Percentiles rank a stretch among this genome's conserved stretches.
Conservation (phyloP, 2,329 filamentous ascomycete species). For the Pseudogymnoascus sp. region DNA sequence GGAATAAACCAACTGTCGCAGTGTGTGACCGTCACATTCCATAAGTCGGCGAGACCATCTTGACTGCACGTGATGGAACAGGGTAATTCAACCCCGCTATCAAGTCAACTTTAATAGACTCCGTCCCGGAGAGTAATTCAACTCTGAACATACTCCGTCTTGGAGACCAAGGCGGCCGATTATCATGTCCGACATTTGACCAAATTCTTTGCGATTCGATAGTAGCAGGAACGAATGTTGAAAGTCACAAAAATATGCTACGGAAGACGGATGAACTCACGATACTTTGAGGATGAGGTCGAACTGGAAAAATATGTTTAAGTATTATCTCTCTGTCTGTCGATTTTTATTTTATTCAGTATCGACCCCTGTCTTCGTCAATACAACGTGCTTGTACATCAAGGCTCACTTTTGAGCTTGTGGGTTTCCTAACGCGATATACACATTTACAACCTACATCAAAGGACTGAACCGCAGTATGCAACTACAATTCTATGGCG, state of each 20-base stretch:
- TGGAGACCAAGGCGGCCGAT: neutral
- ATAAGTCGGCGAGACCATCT: neutral
- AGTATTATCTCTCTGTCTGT: neutral
- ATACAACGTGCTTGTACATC: too few species aligned
- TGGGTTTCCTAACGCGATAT: too few species aligned
- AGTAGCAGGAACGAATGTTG: neutral
- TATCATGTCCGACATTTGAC: neutral
- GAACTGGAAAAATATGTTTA: neutral
- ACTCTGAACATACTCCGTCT: neutral
- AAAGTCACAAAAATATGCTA: neutral
- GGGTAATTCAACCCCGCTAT: neutral
- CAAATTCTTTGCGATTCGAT: neutral
- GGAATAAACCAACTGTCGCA: neutral
- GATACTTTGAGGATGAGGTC: neutral
- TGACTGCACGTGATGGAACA: neutral
- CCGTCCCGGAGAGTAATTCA: neutral
- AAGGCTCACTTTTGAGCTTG: too few species aligned
- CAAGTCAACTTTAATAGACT: neutral
- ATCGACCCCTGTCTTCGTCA: too few species aligned
- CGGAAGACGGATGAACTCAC: neutral
- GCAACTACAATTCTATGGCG: too few species aligned
- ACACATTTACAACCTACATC: too few species aligned
- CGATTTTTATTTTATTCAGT: neutral
- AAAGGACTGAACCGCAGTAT: too few species aligned
- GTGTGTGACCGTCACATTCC: neutral